Evolutionary conservation across 805 yeast genomes (phyloP).

Genomic region (Metschnikowia borealis): DNA sequence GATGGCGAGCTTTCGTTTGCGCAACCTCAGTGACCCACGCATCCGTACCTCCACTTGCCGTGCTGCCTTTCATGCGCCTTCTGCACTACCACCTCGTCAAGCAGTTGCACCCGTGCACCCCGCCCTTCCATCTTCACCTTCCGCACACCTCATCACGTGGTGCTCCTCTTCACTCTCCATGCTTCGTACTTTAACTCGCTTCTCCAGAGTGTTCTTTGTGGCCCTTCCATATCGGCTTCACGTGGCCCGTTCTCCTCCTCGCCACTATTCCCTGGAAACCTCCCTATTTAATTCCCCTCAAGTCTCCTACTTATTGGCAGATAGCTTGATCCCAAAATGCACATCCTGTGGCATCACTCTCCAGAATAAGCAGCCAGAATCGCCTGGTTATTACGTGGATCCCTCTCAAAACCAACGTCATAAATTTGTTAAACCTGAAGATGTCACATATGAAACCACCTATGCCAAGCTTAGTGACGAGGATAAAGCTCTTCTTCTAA

Average conservation of each 20-base stretch:
- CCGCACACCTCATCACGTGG: constrained; percentile 4
- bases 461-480: constrained; percentile 20
- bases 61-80: background rate
- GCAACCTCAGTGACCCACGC: constrained; percentile 3
- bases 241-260: background rate
- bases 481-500: constrained; percentile 26
- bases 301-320: constrained; percentile 13
- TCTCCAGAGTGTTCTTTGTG: background rate
- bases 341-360: constrained; percentile 55
- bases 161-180: background rate
- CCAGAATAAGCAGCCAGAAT: constrained; percentile 35
- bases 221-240: background rate
- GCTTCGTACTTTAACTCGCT: background rate
- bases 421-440: constrained; percentile 10
- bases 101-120: background rate
- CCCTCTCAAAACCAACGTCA: constrained; percentile 1
- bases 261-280: background rate
- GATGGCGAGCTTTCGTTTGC: constrained; percentile 1
- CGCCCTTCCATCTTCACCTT: background rate
- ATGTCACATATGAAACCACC: constrained; percentile 21
- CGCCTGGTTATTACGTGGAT: constrained; percentile 43
- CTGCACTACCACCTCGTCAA: background rate
- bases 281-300: constrained; percentile 1
- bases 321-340: constrained; percentile 31
- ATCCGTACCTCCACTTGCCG: background rate